phyloP scores from a whole-genome alignment of 2,329 filamentous ascomycete genomes.

The Thielaviopsis cerberus region DNA sequence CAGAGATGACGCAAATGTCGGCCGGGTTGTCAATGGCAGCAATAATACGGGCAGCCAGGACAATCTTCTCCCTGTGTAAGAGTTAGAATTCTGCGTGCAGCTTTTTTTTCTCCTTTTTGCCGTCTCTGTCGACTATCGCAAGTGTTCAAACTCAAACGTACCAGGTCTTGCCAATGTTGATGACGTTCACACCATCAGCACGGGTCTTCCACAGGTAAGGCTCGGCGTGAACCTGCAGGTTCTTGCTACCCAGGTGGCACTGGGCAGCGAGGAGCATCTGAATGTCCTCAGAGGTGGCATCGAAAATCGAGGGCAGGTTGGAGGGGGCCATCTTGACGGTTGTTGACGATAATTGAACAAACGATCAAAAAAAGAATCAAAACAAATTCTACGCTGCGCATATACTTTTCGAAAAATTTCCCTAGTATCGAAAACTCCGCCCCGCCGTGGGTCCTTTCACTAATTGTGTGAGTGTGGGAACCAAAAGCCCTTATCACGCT shows the following conservation, averaged over 20 bases:
- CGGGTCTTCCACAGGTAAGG: constrained; percentile 99
- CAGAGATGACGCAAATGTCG: constrained; percentile 98
- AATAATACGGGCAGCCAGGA: constrained; percentile 96
- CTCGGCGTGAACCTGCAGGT: constrained; percentile 98
- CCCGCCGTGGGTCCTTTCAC: constrained; percentile 5
- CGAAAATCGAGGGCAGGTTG: constrained; percentile 88
- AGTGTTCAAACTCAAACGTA: constrained; percentile 28
- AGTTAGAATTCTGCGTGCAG: constrained; percentile 14
- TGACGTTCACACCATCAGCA: constrained; percentile 91
- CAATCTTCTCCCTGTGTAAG: constrained; percentile 94
- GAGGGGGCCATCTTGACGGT: constrained; percentile 75
- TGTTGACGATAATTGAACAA: constrained; percentile 20
- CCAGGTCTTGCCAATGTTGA: constrained; percentile 99
- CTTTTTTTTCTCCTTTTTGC: background rate
- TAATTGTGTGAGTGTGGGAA: constrained; percentile 17
- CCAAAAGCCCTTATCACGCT: constrained; percentile 10
- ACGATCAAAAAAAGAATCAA: constrained; percentile 15
- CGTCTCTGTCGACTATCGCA: background rate
- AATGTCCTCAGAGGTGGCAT: constrained; percentile 94
- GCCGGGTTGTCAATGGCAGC: constrained; percentile 98
- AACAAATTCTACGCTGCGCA: constrained; percentile 17
- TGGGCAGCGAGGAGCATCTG: constrained; percentile 98
- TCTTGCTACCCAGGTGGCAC: constrained; percentile 94
- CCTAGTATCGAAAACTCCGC: constrained; percentile 14
- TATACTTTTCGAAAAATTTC: constrained; percentile 23